A percentile compares a stretch with the other conserved stretches of the same genome.
These are phyloP conservation scores for Condylostoma magnum DNA, from an alignment of 169 alveolate genomes.

Conservation along the genomic window DNA sequence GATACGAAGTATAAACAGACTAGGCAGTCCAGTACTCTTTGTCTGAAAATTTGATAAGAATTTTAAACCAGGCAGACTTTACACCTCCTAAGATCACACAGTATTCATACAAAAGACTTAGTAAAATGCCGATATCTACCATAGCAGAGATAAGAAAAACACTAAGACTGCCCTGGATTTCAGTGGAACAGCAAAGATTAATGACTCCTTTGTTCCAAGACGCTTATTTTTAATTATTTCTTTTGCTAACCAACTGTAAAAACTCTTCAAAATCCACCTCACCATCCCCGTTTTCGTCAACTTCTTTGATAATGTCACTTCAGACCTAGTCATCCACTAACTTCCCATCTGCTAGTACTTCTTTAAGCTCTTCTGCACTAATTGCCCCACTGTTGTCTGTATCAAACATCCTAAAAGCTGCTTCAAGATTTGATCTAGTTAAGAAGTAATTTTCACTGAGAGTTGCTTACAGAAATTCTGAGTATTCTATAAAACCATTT, in stretches of 20 bases:
- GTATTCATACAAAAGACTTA: no score
- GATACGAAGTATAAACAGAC: no score
- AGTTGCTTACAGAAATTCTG: constrained; percentile 12
- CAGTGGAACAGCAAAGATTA: no score
- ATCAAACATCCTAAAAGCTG: neutral
- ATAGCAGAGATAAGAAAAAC: no score
- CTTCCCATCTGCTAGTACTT: neutral
- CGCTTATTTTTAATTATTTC: no score
- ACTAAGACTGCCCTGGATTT: no score
- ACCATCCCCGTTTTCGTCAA: constrained; percentile 31
- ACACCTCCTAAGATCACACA: no score
- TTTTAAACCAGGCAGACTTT: no score
- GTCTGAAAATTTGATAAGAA: no score
- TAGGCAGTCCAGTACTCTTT: no score
- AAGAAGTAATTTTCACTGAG: neutral
- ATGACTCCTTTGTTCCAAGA: no score
- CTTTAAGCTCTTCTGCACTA: constrained; percentile 35
- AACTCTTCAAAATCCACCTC: constrained; percentile 18
- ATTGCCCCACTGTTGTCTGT: constrained; percentile 13
- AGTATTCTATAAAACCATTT: constrained; percentile 20
- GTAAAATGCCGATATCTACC: no score
- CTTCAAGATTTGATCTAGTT: neutral
- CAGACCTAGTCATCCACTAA: neutral
- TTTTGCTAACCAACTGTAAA: neutral
- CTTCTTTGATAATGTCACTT: constrained; percentile 19